Percentiles rank a stretch among this genome's conserved stretches.
These are phyloP conservation scores for Castanea mollissima DNA, from an alignment of 306 rosid genomes.

Conservation along the genomic window DNA sequence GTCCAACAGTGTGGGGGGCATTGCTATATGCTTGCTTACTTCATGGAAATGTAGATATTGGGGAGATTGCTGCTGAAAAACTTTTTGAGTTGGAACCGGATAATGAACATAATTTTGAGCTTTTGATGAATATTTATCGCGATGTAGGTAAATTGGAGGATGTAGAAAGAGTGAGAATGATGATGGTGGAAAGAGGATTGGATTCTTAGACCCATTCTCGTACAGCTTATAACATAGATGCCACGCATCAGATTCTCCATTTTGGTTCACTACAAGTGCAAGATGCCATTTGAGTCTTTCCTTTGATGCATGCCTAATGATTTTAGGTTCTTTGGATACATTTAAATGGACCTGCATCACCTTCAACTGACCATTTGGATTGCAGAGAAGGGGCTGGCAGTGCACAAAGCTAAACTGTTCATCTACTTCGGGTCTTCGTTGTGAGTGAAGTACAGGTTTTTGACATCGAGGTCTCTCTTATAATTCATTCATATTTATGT, in stretches of 20 bases:
- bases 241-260: not conserved
- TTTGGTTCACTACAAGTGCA: not conserved
- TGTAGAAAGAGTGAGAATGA: conserved; percentile 55
- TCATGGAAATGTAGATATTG: conserved; percentile 54
- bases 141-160: conserved; percentile 61
- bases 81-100: conserved; percentile 88
- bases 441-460: not conserved
- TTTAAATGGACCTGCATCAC: not conserved
- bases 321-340: not conserved
- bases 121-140: conserved; percentile 66
- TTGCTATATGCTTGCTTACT: conserved; percentile 69
- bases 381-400: not conserved
- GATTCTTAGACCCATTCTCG: conserved; percentile 32
- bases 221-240: not conserved
- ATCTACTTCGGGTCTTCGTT: not conserved
- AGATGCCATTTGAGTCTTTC: not conserved
- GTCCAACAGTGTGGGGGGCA: conserved; percentile 93
- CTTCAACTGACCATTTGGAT: not conserved
- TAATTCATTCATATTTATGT: conserved; percentile 1
- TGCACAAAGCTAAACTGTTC: not conserved
- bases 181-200: conserved; percentile 75
- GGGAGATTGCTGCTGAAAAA: conserved; percentile 72
- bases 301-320: not conserved
- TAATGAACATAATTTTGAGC: conserved; percentile 75
- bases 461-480: not conserved